Base-by-base conservation (phyloP, 345 rosid species). In the Angophora floribunda region DNA sequence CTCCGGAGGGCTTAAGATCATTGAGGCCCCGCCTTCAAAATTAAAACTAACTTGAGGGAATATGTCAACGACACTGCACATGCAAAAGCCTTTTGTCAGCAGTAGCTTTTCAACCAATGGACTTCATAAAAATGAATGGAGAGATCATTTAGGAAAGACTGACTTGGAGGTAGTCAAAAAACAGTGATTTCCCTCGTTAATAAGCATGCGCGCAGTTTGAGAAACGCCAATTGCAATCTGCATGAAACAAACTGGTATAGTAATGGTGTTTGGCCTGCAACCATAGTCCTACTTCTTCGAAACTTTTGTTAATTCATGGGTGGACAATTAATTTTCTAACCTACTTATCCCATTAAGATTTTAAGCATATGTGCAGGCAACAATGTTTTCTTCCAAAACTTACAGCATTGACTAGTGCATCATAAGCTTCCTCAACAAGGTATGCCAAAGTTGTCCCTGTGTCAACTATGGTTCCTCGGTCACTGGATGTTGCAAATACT, bases 361-460 rank as follows among this genome's bases (percentile, higher is more conserved):
- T 75, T 36, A 75, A 75, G 82, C 47, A 75, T 36, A 55, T 75
- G 82, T 75, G 82, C 49, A 75, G 47, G 82, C 49, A 36, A 36
- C 26, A 5, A 22, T 75, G 13, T 75, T 75, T 75, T 75, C 47
- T 75, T 75, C 47, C 82, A 63, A 17, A 82, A 95, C 97, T 95
- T 94, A 97, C 99, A 88, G 99, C 97, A 88, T 87, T 93, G 87
- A 98, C 87, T 51, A 98, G 92, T 88, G 96, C 95, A 90, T 93
- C 91, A 86, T 96, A 97, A 57, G 97, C 99, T 90, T 90, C 94
- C 90, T 95, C 99, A 55, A 98, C 93, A 79, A 98, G 97, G 93
- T 98, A 98, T 14, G 99, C 98, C 92, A 98, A 91, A 91, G 99
- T 97, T 89, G 99, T 98, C 84, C 99, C 99, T 22, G 99, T 95